These are phyloP conservation scores for Elsinoe ampelina DNA, from an alignment of 2,329 filamentous ascomycete species.

Conservation along the genomic window DNA sequence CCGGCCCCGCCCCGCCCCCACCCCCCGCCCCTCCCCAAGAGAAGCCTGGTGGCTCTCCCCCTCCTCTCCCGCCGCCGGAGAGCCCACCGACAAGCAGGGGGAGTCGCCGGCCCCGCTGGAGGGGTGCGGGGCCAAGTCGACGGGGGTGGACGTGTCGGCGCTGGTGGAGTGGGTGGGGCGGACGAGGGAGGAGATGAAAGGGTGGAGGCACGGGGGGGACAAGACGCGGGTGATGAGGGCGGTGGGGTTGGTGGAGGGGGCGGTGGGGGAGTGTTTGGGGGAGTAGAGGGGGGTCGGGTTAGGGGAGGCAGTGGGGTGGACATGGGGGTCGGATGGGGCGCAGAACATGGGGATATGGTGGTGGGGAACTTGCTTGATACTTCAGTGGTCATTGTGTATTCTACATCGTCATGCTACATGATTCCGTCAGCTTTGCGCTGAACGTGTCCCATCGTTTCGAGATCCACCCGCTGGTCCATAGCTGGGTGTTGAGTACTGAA, in stretches of 20 bases:
- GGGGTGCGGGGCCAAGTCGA: neutral
- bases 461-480: conserved; percentile 10
- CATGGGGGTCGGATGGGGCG: too few relatives aligned
- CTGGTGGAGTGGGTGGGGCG: neutral
- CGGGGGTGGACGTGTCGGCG: neutral
- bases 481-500: conserved; percentile 3
- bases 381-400: neutral
- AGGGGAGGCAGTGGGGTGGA: too few relatives aligned
- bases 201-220: neutral
- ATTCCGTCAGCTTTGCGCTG: neutral
- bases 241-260: conserved; percentile 1
- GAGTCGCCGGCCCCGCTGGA: neutral
- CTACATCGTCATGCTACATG: conserved; percentile 8
- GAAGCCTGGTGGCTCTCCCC: neutral
- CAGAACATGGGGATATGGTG: neutral
- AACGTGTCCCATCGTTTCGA: conserved; percentile 4
- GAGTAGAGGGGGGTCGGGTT: neutral
- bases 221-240: neutral
- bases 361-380: neutral
- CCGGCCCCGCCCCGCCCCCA: conserved; percentile 13
- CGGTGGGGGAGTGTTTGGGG: neutral
- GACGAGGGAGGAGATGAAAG: neutral
- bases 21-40: neutral
- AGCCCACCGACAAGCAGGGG: too few relatives aligned
- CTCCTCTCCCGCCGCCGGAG: neutral